Conservation (phyloP, 352 stramenopile species). For the Hyaloperonospora brassicae region DNA sequence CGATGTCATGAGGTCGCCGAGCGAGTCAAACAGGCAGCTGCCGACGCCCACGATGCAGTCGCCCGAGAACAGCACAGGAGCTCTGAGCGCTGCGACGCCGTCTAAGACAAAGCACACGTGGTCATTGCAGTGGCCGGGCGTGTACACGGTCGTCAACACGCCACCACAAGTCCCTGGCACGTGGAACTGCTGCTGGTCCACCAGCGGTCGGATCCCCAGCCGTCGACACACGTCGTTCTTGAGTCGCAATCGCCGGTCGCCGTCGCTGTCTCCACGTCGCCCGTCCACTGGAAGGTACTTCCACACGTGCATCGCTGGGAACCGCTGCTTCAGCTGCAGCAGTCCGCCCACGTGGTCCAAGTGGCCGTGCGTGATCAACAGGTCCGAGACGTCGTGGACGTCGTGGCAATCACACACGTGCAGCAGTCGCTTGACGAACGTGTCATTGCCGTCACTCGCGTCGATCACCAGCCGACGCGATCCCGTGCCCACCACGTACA, state of each 20-base stretch:
- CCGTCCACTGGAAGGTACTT: constrained; percentile 45
- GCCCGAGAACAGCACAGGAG: constrained; percentile 57
- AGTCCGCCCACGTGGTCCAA: constrained; percentile 85
- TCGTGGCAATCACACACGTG: constrained; percentile 31
- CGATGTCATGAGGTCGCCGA: constrained; percentile 70
- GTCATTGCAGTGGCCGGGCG: constrained; percentile 80
- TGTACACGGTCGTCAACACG: constrained; percentile 54
- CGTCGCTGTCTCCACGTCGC: constrained; percentile 19
- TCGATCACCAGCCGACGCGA: constrained; percentile 64
- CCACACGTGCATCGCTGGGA: constrained; percentile 51
- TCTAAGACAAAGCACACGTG: constrained; percentile 77
- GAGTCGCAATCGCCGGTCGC: constrained; percentile 32
- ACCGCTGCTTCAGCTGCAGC: constrained; percentile 40
- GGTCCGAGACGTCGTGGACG: constrained; percentile 50
- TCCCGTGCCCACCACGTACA: constrained; percentile 80
- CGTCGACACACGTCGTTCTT: constrained; percentile 41
- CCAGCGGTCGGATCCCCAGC: constrained; percentile 35
- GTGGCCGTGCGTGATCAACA: constrained; percentile 87
- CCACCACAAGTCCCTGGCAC: constrained; percentile 8
- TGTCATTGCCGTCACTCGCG: constrained; percentile 59
- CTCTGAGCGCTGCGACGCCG: constrained; percentile 11
- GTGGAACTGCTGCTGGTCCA: constrained; percentile 36
- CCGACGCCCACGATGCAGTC: constrained; percentile 81
- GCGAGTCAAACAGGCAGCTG: constrained; percentile 82
- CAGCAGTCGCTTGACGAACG: constrained; percentile 41